A percentile compares a stretch with the other conserved stretches of the same genome.
These are phyloP conservation scores for Metschnikowia noctiluminum DNA, from an alignment of 805 yeast species.

Conservation along the genomic window DNA sequence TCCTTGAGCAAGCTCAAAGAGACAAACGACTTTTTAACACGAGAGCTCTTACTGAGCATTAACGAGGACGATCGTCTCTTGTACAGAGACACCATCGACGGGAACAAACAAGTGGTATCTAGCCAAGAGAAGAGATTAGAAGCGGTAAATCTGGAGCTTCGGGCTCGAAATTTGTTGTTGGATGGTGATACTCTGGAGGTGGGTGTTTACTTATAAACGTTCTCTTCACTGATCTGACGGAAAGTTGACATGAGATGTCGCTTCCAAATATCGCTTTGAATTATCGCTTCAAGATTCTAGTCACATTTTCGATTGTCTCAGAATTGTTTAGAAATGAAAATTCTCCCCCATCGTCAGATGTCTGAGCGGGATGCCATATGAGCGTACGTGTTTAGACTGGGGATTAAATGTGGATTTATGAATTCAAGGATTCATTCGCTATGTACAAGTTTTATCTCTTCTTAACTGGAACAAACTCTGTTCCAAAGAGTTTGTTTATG, in stretches of 20 bases:
- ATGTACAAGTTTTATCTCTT: constrained; percentile 10
- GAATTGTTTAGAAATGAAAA: too few relatives aligned
- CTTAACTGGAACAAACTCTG: constrained; percentile 27
- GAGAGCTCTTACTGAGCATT: constrained; percentile 31
- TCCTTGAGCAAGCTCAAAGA: constrained; percentile 39
- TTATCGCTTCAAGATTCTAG: too few relatives aligned
- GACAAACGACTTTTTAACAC: constrained; percentile 48
- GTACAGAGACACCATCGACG: constrained; percentile 53
- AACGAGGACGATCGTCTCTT: constrained; percentile 46
- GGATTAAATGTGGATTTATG: too few relatives aligned
- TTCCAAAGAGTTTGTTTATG: constrained; percentile 40
- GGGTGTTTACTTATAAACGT: constrained; percentile 9
- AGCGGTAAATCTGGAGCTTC: constrained; percentile 46
- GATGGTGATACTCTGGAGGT: neutral
- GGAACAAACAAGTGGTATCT: constrained; percentile 51
- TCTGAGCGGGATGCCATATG: neutral
- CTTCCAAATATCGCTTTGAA: too few relatives aligned
- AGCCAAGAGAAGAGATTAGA: constrained; percentile 48
- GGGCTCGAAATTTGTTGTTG: constrained; percentile 31
- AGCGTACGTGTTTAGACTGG: neutral
- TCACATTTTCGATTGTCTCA: too few relatives aligned
- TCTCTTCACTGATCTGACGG: too few relatives aligned
- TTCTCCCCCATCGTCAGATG: too few relatives aligned
- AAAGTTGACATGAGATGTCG: too few relatives aligned
- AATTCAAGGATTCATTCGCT: too few relatives aligned